Base-by-base conservation (phyloP, 169 alveolate species). In the Plasmodium malariae region DNA sequence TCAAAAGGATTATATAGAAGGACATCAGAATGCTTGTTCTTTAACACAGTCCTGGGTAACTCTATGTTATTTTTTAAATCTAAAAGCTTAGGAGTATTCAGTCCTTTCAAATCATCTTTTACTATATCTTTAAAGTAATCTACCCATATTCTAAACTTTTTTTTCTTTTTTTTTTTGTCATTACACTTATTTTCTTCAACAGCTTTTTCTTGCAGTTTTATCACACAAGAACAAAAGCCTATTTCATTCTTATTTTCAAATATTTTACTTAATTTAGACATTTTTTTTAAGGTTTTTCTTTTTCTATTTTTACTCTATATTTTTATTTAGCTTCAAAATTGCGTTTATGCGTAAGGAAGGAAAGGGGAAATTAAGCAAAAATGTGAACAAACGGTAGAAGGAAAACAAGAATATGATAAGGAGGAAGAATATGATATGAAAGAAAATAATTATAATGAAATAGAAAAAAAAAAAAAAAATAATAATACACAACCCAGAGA, bases 101-200 rank as follows among this genome's bases (percentile, higher is more conserved):
- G 3, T n/a, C 40, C 63, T 32, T 70, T 76, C 17, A 74, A 36
- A 3, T 87, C 92, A 30, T 74, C 89, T 72, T 51, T 21, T 26
- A 72, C 89, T 28, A 69, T 34, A 59, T 87, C 78, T 37, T 55
- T 87, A 19, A 73, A 69, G 5, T 68, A 30, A 62, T 78, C 88
- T 11, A 86, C 36, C 92, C 91, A 76, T 37, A 11, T 55, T n/a
- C n/a, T n/a, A n/a, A n/a, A n/a, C n/a, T n/a, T n/a, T 69, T 70
- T 74, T 32, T 74, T 43, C 6, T 67, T 62, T 30, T 54, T 34
- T n/a, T 21, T 40, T 12, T 45, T 73, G 36, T 17, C 48, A n/a
- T 85, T 48, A 26, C 26, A 4, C 45, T 51, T 43, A 7, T 54
- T 59, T 28, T 57, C 34, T 14, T 17, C 74, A 7, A 9, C 49